Evolutionary conservation across 2,329 filamentous ascomycete species (phyloP).

Genomic region (Microdochium nivale): DNA sequence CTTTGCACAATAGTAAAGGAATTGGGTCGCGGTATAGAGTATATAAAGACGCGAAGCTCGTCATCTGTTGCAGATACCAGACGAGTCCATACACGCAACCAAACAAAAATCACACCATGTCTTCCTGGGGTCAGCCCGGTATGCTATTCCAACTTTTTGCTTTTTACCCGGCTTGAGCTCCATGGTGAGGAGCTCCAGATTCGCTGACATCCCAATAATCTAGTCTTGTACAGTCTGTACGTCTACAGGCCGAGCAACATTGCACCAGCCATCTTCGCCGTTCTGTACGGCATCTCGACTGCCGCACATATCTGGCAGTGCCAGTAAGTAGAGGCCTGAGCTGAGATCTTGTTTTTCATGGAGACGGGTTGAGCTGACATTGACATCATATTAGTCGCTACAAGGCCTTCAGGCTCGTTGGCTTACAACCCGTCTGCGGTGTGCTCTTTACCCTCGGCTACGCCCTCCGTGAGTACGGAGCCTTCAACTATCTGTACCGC

Average conservation of each 20-base stretch:
- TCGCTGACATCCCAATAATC: conserved; percentile 2
- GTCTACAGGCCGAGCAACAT: conserved; percentile 39
- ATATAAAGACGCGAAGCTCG: too few relatives aligned
- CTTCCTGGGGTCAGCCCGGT: not conserved
- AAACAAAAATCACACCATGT: not conserved
- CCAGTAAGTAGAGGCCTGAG: conserved; percentile 12
- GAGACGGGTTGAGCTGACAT: not conserved
- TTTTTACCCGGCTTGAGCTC: not conserved
- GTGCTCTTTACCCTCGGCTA: conserved; percentile 45
- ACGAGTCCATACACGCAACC: too few relatives aligned
- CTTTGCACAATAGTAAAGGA: too few relatives aligned
- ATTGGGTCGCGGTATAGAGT: too few relatives aligned
- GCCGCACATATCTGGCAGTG: conserved; percentile 37
- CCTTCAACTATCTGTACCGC: conserved; percentile 34
- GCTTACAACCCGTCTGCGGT: conserved; percentile 40
- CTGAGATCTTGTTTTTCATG: not conserved
- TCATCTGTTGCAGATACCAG: too few relatives aligned
- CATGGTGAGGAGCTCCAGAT: not conserved
- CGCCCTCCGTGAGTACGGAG: conserved; percentile 40
- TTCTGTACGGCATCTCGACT: conserved; percentile 32
- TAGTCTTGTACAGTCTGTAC: conserved; percentile 17
- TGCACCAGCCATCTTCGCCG: conserved; percentile 37
- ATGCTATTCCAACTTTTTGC: not conserved
- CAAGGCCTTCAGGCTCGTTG: conserved; percentile 40
- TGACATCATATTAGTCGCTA: conserved; percentile 29